Evolutionary conservation across 257 asterid species (phyloP), one percentile per base, ranked within the genome.

Genomic region (Fraxinus quadrangulata): DNA sequence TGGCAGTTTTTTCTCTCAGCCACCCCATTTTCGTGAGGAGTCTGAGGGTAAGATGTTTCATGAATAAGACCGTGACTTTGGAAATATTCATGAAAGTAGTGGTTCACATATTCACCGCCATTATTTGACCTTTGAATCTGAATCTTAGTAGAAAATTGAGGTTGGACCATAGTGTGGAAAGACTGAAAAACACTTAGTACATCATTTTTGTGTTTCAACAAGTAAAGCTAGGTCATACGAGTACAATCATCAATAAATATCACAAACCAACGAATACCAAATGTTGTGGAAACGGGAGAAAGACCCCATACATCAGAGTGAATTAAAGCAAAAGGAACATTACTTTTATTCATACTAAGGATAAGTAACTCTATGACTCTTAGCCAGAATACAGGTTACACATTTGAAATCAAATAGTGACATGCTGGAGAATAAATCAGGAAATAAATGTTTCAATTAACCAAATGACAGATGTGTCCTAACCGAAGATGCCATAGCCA

Each of bases 291-390:
- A 14, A 45, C 0, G 4, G 3, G 54, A 10, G 54, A 45, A 45
- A 17, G 54, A 45, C 54, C 54, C 54, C 54, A 45, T 9, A 45
- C 17, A 45, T 45, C 5, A 1, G 54, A 45, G 17, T 45, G 19
- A 45, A 45, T 45, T 45, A 45, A 45, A 0, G 54, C 5, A 45
- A 45, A 45, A 45, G 12, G 54, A 10, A 14, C 17, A 45, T 45
- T 14, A 45, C 19, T 45, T 45, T 45, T 45, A 45, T 45, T 45
- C 17, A 45, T 1, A 12, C 54, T 45, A 7, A n/a, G 13, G 28
- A n/a, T 61, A 61, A 61, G 67, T n/a, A 61, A 12, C 67, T 61
- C 67, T 61, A 61, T 61, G 67, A 61, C 30, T 61, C 6, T 61
- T 61, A 61, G 67, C 67, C 28, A 61, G 2, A 6, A 61, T 61